Evolutionary conservation across 75 land plant species (phyloP), one percentile per base, ranked within the genome.

Genomic region (Picea sitchensis): DNA sequence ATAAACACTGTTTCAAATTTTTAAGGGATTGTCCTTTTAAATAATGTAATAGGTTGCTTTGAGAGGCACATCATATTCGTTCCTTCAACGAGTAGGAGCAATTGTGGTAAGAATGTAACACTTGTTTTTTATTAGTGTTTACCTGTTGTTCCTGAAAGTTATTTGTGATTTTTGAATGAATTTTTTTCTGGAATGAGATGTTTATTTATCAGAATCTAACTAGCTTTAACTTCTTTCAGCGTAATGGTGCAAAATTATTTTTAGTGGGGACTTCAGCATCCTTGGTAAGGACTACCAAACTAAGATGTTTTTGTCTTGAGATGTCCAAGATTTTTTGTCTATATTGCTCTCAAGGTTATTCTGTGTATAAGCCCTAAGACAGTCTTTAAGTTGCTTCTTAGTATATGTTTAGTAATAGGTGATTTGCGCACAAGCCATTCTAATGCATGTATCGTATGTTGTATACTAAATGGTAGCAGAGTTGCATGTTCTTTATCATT

Each of bases 191-290:
- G n/a, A 41, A 71, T 18, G 8, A 44, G 23, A 41, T 20, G 4
- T 69, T 9, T 71, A n/a, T 71, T 71, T 71, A 71, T 71, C 18
- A 9, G 47, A 61, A 54, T 14, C 61, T 76, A 61, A 76, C 38
- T 9, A 56, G 32, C 5, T 2, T 76, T 76, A 14, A 26, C 31
- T 58, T 58, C 77, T 57, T 89, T 84, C 91, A 94, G 97, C 82
- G 93, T 9, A 96, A 96, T 86, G 99, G 99, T 13, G 65, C 90
- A 44, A 96, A 96, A 88, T 89, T 96, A 65, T 88, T 96, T 78
- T 89, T 74, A 5, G 99, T 96, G 76, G 99, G 99, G 38, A 94
- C 91, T 31, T n/a, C 85, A 77, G 92, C 99, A 83, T 96, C 99
- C 61, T 65, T 96, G 99, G 99, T 96, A 84, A 51, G 87, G 17